These are phyloP conservation scores for Tanozyma kutaoensis DNA, from an alignment of 805 yeast species.

Conservation along the genomic window DNA sequence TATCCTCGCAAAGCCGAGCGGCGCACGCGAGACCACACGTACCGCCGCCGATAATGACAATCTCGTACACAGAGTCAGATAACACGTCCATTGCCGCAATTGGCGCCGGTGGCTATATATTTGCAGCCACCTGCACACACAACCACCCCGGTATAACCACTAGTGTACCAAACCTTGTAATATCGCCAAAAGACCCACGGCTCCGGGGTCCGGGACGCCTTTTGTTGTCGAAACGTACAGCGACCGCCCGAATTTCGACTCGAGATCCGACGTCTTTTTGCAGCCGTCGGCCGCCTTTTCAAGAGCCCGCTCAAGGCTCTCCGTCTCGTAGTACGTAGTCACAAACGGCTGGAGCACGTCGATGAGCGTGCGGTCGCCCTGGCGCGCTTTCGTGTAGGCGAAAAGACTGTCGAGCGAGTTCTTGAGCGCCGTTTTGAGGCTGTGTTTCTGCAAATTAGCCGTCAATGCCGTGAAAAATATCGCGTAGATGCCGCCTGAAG, in stretches of 20 bases:
- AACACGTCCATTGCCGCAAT: too few relatives aligned
- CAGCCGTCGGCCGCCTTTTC: constrained; percentile 67
- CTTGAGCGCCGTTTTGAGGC: constrained; percentile 36
- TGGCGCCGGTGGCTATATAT: too few relatives aligned
- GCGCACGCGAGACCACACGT: constrained; percentile 30
- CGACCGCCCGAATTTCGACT: constrained; percentile 89
- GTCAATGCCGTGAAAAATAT: constrained; percentile 74
- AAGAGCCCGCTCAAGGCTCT: constrained; percentile 47
- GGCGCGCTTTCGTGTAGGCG: constrained; percentile 80
- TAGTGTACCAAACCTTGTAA: constrained; percentile 26
- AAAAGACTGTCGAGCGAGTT: constrained; percentile 60
- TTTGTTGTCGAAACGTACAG: constrained; percentile 61
- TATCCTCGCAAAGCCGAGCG: constrained; percentile 27
- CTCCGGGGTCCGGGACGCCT: constrained; percentile 95
- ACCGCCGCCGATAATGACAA: constrained; percentile 32
- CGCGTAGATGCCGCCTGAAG: constrained; percentile 88
- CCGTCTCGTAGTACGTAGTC: constrained; percentile 36
- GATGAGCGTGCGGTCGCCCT: constrained; percentile 79
- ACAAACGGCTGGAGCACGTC: constrained; percentile 87
- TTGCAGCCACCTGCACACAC: too few relatives aligned
- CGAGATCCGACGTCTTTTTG: constrained; percentile 54
- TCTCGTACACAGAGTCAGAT: too few relatives aligned
- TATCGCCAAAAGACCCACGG: constrained; percentile 65
- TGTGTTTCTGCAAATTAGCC: constrained; percentile 9
- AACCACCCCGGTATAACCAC: too few relatives aligned